Evolutionary conservation across 352 stramenopile genomes (phyloP).

Genomic region (Phytophthora podocarpi): DNA sequence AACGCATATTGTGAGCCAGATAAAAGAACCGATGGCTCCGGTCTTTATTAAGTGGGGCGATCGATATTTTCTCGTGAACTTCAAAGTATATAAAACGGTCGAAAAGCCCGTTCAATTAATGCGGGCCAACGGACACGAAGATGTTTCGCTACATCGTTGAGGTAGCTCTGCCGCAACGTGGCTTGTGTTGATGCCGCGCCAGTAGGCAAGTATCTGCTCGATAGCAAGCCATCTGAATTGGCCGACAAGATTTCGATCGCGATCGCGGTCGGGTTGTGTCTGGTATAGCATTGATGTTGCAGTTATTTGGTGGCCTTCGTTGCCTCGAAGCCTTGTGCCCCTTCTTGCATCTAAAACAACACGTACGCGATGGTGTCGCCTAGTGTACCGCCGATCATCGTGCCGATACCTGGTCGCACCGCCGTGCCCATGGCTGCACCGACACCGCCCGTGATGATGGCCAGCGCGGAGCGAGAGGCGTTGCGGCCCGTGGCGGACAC

Average conservation of each 20-base stretch:
- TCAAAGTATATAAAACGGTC: constrained; percentile 5
- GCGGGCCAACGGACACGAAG: constrained; percentile 13
- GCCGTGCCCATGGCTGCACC: constrained; percentile 74
- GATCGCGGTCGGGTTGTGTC: neutral
- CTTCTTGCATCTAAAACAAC: constrained; percentile 42
- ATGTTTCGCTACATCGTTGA: constrained; percentile 18
- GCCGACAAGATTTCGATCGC: neutral
- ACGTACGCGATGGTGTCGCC: constrained; percentile 85
- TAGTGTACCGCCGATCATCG: constrained; percentile 75
- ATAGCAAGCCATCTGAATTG: neutral
- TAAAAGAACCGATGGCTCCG: constrained; percentile 19
- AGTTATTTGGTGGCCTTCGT: constrained; percentile 13
- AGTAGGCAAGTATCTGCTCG: constrained; percentile 7
- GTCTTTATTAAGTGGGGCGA: neutral
- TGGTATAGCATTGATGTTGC: constrained; percentile 32
- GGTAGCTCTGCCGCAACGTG: constrained; percentile 19
- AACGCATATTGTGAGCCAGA: neutral
- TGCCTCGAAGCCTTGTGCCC: neutral
- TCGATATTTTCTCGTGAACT: neutral
- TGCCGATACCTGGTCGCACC: constrained; percentile 76
- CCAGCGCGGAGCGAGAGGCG: constrained; percentile 61
- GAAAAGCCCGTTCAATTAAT: neutral
- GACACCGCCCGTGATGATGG: constrained; percentile 70
- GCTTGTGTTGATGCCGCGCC: constrained; percentile 10
- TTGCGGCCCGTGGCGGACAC: constrained; percentile 60